Evolutionary conservation across 306 rosid species (phyloP).

Genomic region (Mucuna pruriens): DNA sequence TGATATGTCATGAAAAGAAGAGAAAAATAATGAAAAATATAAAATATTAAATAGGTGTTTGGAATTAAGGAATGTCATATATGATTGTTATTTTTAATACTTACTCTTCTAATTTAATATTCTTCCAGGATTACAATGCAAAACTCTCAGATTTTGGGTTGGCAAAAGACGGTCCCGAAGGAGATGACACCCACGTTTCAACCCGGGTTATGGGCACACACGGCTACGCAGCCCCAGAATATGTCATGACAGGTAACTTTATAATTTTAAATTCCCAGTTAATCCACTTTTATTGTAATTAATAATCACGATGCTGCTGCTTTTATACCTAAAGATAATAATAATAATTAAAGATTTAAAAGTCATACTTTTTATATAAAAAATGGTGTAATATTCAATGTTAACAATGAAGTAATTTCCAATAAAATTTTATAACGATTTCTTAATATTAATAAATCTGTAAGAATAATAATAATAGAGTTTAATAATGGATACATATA

Average conservation of each 20-base stretch:
- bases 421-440: too few relatives aligned
- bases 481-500: too few relatives aligned
- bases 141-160: constrained; percentile 92
- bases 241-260: constrained; percentile 80
- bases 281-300: background rate
- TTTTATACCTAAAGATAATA: background rate
- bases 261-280: background rate
- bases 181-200: constrained; percentile 94
- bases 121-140: constrained; percentile 73
- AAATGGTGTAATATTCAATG: too few relatives aligned
- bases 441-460: too few relatives aligned
- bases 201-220: constrained; percentile 94
- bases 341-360: too few relatives aligned
- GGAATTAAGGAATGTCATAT: too few relatives aligned
- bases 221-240: constrained; percentile 96
- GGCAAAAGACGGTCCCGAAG: constrained; percentile 95
- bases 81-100: too few relatives aligned
- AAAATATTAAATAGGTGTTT: background rate
- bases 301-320: background rate
- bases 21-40: background rate
- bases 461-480: too few relatives aligned
- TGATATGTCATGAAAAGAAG: too few relatives aligned
- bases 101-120: background rate
- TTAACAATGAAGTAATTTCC: background rate
- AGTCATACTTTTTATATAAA: too few relatives aligned